Base-by-base conservation (phyloP, 2,329 filamentous ascomycete genomes). In the Xylariales sp. region DNA sequence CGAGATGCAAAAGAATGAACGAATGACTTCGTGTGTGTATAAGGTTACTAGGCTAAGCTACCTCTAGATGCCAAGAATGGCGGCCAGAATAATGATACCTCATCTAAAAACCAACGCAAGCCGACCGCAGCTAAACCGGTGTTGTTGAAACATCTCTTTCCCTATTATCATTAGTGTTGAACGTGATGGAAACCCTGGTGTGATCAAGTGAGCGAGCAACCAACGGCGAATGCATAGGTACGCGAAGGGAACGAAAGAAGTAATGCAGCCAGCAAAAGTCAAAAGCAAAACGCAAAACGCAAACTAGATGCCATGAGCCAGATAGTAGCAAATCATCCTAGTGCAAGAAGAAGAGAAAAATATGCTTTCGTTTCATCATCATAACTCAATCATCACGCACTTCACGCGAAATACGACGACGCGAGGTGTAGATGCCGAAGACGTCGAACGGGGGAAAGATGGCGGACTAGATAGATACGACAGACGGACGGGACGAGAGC, bases 191-290 rank as follows among this genome's bases (percentile, higher is more conserved):
- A 50, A 46, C 49, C 64, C 64, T 69, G 50, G 45, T 39, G 53
- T 54, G 1, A 67, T 64, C 34, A 69, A 69, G 68, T 70, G 60
- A 69, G 64, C 60, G 60, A 65, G 56, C 41, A 43, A 64, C 65
- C 10, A 46, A 59, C 10, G 50, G 52, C 16, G 46, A 61, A 23
- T 34, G 36, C 30, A 45, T 36, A 30, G n/a, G 36, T 48, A 34
- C 39, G 34, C 45, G 43, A 43, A 55, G 39, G 23, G 46, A 39
- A 52, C 3, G 30, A 36, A 53, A 28, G 32, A 53, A 28, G 32
- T 9, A 54, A 54, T 28, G 36, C n/a, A 55, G 41, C n/a, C 16
- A 23, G 16, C 43, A 18, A 28, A 48, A n/a, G 34, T 16, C 23
- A 64, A 52, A 46, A 52, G 10, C 7, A 50, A 30, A 32, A 23